Conservation (phyloP, 2,329 filamentous ascomycete genomes). For the Colletotrichum sp. region DNA sequence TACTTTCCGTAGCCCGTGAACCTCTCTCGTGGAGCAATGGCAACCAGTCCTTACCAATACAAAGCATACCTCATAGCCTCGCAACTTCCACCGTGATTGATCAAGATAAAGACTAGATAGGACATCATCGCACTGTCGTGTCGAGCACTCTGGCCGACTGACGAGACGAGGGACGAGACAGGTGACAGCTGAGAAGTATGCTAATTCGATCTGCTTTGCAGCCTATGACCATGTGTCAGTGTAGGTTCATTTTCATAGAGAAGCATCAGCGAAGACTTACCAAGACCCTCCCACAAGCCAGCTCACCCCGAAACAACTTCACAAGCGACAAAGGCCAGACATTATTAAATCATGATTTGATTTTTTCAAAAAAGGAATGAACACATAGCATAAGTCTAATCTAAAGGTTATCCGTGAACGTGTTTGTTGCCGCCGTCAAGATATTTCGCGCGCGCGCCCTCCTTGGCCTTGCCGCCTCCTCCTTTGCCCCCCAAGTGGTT, state of each 20-base stretch:
- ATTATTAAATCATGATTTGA: neutral
- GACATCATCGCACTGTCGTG: too few species aligned
- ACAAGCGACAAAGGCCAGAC: neutral
- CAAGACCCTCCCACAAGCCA: too few species aligned
- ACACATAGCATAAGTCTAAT: neutral
- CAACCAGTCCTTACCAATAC: neutral
- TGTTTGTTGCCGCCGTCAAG: neutral
- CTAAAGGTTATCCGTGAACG: constrained; percentile 2
- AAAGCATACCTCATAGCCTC: neutral
- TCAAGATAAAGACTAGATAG: neutral
- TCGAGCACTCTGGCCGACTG: too few species aligned
- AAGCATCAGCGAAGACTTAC: too few species aligned
- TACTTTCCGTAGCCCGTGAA: accelerated
- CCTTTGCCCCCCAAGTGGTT: neutral
- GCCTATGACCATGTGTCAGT: too few species aligned
- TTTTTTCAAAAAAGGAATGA: neutral
- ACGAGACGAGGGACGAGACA: too few species aligned
- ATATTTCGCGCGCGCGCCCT: neutral
- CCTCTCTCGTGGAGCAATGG: accelerated
- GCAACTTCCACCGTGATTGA: neutral
- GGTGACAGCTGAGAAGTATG: too few species aligned
- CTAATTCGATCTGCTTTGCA: too few species aligned
- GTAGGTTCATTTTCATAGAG: too few species aligned
- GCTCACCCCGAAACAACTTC: too few species aligned
- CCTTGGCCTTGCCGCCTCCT: neutral